These are phyloP conservation scores for Coriolopsis trogii DNA, from an alignment of 1,284 basidiomycete species.

Conservation along the genomic window DNA sequence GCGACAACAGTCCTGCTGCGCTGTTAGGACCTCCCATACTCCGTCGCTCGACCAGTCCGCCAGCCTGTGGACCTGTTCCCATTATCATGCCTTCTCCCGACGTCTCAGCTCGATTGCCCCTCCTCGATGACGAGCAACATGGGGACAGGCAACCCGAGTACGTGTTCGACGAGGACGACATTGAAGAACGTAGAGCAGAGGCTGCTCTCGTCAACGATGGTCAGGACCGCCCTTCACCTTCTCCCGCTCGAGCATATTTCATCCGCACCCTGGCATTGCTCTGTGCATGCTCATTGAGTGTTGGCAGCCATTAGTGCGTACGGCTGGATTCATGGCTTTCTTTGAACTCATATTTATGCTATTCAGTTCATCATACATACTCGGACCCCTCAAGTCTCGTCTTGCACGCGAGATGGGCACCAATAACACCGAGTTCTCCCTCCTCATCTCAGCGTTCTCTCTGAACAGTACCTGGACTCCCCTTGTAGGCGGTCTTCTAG, in stretches of 20 bases:
- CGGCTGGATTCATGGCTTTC: background rate
- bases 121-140: background rate
- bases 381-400: slow-evolving; percentile 76
- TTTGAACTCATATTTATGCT: background rate
- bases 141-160: slow-evolving; percentile 6
- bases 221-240: slow-evolving; percentile 20
- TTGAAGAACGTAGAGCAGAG: slow-evolving; percentile 23
- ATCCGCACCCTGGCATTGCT: slow-evolving; percentile 65
- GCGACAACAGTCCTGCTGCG: too few relatives aligned
- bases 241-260: slow-evolving; percentile 43
- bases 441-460: slow-evolving; percentile 74
- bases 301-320: slow-evolving; percentile 76
- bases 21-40: background rate
- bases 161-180: slow-evolving; percentile 10
- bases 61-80: background rate
- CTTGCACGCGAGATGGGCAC: slow-evolving; percentile 74
- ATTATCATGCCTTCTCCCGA: slow-evolving; percentile 15
- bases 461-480: slow-evolving; percentile 85
- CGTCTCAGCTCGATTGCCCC: slow-evolving; percentile 3
- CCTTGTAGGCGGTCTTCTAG: slow-evolving; percentile 68
- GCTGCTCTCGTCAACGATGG: slow-evolving; percentile 21
- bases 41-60: background rate
- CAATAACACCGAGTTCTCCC: slow-evolving; percentile 75
- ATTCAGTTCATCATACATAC: slow-evolving; percentile 65
- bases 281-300: slow-evolving; percentile 74